Percentiles rank a stretch among this genome's conserved stretches.
Conservation (phyloP, 2,329 filamentous ascomycete species). For the Trichoderma koningiopsis region DNA sequence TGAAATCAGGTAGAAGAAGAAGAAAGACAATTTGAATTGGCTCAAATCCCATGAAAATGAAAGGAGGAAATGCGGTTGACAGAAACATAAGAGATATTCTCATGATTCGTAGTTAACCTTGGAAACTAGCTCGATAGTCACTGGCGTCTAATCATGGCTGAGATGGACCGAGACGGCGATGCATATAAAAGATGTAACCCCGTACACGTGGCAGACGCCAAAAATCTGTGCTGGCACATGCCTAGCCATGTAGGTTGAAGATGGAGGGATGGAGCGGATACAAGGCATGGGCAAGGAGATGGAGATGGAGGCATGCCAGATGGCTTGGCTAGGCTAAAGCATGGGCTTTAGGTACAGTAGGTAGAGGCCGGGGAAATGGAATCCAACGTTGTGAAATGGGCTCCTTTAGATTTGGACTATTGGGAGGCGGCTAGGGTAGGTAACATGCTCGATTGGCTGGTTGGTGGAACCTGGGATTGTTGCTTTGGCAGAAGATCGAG, state of each 20-base stretch:
- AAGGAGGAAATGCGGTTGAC: background rate
- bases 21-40: conserved; percentile 10
- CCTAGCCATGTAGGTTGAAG: background rate
- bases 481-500: background rate
- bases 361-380: conserved; percentile 15
- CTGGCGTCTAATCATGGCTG: background rate
- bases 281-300: background rate
- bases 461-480: conserved; percentile 19
- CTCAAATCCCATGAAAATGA: background rate
- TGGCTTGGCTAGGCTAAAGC: conserved; percentile 1
- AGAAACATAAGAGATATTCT: background rate
- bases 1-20: conserved; percentile 12
- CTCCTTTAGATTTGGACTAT: background rate
- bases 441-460: conserved; percentile 6
- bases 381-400: conserved; percentile 26
- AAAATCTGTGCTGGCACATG: background rate
- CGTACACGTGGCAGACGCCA: conserved; percentile 15
- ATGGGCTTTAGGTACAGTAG: background rate
- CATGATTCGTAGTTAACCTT: background rate
- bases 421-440: background rate
- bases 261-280: conserved; percentile 9
- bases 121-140: background rate
- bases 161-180: background rate
- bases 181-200: conserved; percentile 17
- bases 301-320: background rate